These are phyloP conservation scores for Giardia muris DNA, from an alignment of 208 protist species.

Conservation along the genomic window DNA sequence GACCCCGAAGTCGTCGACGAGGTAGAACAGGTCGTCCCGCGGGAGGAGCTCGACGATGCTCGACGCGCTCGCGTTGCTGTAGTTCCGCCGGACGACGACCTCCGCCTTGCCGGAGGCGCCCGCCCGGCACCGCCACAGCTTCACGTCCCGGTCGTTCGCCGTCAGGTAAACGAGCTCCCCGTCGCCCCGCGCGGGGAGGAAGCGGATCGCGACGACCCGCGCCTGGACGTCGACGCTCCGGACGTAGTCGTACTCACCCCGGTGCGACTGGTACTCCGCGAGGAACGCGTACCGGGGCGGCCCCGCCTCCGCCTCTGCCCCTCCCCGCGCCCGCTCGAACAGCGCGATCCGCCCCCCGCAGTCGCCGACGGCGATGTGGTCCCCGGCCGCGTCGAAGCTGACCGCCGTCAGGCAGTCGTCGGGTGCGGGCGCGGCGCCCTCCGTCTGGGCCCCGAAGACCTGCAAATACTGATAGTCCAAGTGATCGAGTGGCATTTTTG, in stretches of 20 bases:
- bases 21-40: background rate
- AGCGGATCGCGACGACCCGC: background rate
- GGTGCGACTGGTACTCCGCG: background rate
- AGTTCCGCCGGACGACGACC: background rate
- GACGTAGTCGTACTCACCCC: background rate
- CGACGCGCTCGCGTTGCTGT: background rate
- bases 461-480: background rate
- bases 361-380: background rate
- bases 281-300: background rate
- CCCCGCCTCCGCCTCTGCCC: too few species aligned
- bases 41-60: background rate
- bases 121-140: background rate
- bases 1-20: background rate
- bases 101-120: background rate
- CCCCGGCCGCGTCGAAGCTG: background rate
- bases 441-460: background rate
- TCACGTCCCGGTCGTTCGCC: background rate
- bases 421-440: background rate
- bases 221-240: background rate
- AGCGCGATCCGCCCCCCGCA: background rate
- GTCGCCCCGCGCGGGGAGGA: background rate
- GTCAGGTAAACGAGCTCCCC: background rate
- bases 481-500: background rate
- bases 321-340: background rate
- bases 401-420: background rate